Base-by-base conservation (phyloP, 768 basidiomycete species). In the Sutorius australiensis region DNA sequence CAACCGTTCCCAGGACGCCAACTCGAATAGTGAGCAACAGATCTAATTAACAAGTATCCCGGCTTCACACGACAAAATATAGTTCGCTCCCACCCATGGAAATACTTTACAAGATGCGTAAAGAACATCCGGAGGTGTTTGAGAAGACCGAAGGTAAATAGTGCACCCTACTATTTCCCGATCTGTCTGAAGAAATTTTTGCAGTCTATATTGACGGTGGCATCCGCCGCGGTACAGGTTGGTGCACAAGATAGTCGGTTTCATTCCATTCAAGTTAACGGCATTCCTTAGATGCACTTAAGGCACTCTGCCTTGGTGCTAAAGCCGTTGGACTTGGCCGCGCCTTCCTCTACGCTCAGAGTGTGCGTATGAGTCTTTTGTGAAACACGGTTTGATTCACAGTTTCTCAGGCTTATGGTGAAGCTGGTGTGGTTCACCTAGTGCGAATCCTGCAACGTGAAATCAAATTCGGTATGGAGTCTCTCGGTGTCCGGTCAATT, bases 251-350 rank as follows among this genome's bases (percentile, higher is more conserved):
- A 32, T 17, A 12, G 31, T 21, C 16, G 34, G 14, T 42, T 32
- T 46, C 12, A 14, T 41, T 1, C 5, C 10, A 14, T 42, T 41
- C 11, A 31, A 31, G 44, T 44, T 47, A 17, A 54, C 8, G 37
- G 2, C 30, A 7, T 30, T 19, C 52, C 33, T 19, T 53, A 79
- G 93, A 95, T 71, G 84, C 94, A 14, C 72, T 97, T 44, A 97
- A 95, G 69, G 93, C 93, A 0, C 72, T 95, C 10, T 95, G 92
- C 64, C 75, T 97, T 8, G 94, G 94, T 10, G 94, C 94, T 3
- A 85, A 72, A 56, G 90, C 87, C 8, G 90, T 94, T 16, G 93
- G 94, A 5, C 72, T 97, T 31, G 94, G 94, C 2, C 77, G 94
- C 13, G 78, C 88, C 13, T 90, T 94, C 75, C 76, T 97, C 11